These are phyloP conservation scores for Chytriomyces confervae DNA, from an alignment of 192 early-diverging fungal genomes.

Conservation along the genomic window DNA sequence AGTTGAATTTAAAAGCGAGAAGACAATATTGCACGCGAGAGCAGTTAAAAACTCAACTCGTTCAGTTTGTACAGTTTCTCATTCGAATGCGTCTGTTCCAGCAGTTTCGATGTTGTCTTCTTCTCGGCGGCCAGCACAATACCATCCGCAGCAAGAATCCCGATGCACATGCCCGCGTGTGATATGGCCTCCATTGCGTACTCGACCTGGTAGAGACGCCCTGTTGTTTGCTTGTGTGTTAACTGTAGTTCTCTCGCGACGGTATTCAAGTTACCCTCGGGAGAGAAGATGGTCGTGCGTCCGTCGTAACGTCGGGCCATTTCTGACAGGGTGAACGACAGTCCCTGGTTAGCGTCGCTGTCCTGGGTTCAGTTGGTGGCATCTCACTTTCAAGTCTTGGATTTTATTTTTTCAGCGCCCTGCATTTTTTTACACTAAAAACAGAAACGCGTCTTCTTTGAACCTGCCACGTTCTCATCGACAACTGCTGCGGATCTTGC, in stretches of 20 bases:
- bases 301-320: constrained; percentile 99
- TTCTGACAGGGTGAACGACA: too few relatives aligned
- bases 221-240: constrained; percentile 49
- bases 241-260: background rate
- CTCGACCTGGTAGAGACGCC: constrained; percentile 97
- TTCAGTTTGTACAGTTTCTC: constrained; percentile 98
- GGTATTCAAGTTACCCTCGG: constrained; percentile 74
- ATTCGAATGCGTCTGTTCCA: constrained; percentile 81
- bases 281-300: constrained; percentile 98
- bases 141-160: constrained; percentile 90
- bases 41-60: constrained; percentile 59
- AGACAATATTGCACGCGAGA: background rate
- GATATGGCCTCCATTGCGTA: constrained; percentile 99
- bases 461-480: too few relatives aligned
- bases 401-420: too few relatives aligned
- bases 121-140: constrained; percentile 97
- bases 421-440: too few relatives aligned
- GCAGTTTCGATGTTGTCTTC: constrained; percentile 89
- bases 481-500: too few relatives aligned
- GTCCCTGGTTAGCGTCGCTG: too few relatives aligned
- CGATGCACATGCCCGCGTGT: constrained; percentile 93
- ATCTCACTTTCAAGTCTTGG: too few relatives aligned
- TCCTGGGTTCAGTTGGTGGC: too few relatives aligned
- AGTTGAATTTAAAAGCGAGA: background rate
- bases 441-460: too few relatives aligned